These are phyloP conservation scores for Aspergillus sp. DNA, from an alignment of 2,329 filamentous ascomycete species.

Conservation along the genomic window DNA sequence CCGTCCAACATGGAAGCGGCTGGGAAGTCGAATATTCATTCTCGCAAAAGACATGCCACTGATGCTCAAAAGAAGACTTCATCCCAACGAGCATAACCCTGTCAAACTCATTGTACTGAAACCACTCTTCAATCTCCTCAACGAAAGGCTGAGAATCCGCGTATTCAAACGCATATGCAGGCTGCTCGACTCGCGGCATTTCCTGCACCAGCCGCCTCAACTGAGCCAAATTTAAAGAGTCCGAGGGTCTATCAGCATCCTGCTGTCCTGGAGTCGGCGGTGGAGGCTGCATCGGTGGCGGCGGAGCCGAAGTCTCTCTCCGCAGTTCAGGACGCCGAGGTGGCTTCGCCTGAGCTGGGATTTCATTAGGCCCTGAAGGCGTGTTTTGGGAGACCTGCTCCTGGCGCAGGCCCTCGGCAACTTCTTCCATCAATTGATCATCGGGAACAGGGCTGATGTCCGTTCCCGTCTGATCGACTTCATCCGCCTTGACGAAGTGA, in stretches of 20 bases:
- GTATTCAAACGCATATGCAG: conserved; percentile 80
- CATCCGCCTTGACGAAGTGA: conserved; percentile 40
- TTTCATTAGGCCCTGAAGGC: conserved; percentile 5
- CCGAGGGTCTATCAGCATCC: conserved; percentile 37
- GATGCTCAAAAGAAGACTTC: conserved; percentile 66
- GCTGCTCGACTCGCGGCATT: conserved; percentile 59
- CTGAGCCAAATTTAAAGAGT: conserved; percentile 69
- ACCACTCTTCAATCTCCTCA: conserved; percentile 96
- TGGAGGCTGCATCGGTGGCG: conserved; percentile 39
- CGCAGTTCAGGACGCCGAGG: conserved; percentile 29
- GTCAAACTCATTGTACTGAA: conserved; percentile 82
- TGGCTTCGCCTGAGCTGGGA: conserved; percentile 8
- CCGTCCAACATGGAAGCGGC: conserved; percentile 55
- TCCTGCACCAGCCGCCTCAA: conserved; percentile 65
- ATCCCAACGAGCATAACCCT: conserved; percentile 68
- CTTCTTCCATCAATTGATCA: conserved; percentile 36
- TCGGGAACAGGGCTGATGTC: conserved; percentile 40
- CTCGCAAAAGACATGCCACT: conserved; percentile 55
- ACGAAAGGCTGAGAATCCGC: conserved; percentile 64
- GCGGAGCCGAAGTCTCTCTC: conserved; percentile 31
- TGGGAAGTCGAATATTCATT: conserved; percentile 19
- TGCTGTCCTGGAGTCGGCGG: conserved; percentile 39
- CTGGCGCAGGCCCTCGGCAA: conserved; percentile 31
- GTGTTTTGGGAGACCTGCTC: conserved; percentile 21
- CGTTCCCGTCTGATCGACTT: conserved; percentile 41